Base-by-base conservation (phyloP, 768 basidiomycete genomes). In the Pholiota microspora region DNA sequence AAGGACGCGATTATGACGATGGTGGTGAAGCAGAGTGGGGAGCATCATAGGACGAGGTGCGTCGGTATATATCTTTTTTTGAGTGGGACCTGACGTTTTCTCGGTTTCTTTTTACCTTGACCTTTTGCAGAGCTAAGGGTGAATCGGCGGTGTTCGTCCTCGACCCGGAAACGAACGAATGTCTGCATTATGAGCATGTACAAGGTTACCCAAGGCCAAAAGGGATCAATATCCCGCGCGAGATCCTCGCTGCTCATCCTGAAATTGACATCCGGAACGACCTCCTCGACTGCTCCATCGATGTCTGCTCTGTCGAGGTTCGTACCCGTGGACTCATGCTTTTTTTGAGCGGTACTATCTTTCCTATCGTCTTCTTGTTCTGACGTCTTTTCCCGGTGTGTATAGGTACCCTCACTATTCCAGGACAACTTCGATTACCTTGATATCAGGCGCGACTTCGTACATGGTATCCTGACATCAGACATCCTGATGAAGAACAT, bases 391-490 rank as follows among this genome's bases (percentile, higher is more conserved):
- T n/a, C 49, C 6, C 10, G 32, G n/a, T 45, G 34, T 27, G 15
- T 55, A 31, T 62, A 97, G 89, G 91, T 98, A 32, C 94, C 94
- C 1, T 95, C 95, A 1, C 69, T 98, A 4, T 99, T 98, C 74
- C 94, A 95, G 68, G 97, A 98, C 73, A 98, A 98, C 72, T 99
- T 99, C 65, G 97, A 98, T 72, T 98, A 95, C 65, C 84, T 86
- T 12, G 93, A 95, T 71, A 81, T 98, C 56, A 85, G 94, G 54
- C 78, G 84, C 60, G 94, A 98, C 71, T 97, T 99, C 64, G 89
- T 98, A 13, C 91, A 92, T 65, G 96, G 96, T 15, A 82, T 99
- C 45, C 78, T 99, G 59, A 96, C 92, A 0, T 95, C 93, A 12
- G 97, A 99, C 69, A 70, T 98, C 31, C 79, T 98, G 38, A 93